A percentile compares a stretch with the other conserved stretches of the same genome.
These are phyloP conservation scores for Avena insularis DNA, from an alignment of 176 grass and related monocot genomes.

Conservation along the genomic window DNA sequence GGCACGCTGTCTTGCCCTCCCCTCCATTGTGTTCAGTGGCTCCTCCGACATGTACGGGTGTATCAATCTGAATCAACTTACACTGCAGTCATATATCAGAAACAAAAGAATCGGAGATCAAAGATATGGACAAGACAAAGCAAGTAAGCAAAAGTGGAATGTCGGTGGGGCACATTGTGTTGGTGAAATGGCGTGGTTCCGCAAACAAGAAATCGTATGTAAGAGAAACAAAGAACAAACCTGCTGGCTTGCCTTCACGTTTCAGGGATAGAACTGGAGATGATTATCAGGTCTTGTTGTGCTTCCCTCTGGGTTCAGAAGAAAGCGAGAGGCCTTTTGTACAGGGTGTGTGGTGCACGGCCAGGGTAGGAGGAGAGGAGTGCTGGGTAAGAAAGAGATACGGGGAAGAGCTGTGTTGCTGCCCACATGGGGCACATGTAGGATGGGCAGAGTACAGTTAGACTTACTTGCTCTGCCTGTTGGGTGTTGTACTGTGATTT, in stretches of 20 bases:
- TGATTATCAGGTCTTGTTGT: neutral
- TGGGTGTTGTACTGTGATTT: slow-evolving; percentile 9
- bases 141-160: neutral
- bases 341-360: neutral
- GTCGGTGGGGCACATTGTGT: neutral
- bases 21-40: slow-evolving; percentile 23
- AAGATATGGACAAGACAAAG: neutral
- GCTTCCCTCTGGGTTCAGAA: slow-evolving; percentile 20
- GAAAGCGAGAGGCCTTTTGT: neutral
- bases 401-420: neutral
- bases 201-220: neutral
- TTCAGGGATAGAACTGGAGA: neutral
- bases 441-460: neutral
- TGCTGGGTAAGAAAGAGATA: slow-evolving; percentile 1
- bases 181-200: too few species aligned
- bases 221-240: neutral
- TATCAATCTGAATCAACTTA: neutral
- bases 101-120: neutral
- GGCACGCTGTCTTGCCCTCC: slow-evolving; percentile 38
- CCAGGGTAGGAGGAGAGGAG: slow-evolving; percentile 12
- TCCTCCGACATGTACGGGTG: neutral
- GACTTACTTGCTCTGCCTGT: slow-evolving; percentile 9
- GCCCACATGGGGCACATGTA: slow-evolving; percentile 26
- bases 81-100: neutral
- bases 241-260: neutral